Evolutionary conservation across 768 basidiomycete species (phyloP).

Genomic region (Rhodotorula sphaerocarpa): DNA sequence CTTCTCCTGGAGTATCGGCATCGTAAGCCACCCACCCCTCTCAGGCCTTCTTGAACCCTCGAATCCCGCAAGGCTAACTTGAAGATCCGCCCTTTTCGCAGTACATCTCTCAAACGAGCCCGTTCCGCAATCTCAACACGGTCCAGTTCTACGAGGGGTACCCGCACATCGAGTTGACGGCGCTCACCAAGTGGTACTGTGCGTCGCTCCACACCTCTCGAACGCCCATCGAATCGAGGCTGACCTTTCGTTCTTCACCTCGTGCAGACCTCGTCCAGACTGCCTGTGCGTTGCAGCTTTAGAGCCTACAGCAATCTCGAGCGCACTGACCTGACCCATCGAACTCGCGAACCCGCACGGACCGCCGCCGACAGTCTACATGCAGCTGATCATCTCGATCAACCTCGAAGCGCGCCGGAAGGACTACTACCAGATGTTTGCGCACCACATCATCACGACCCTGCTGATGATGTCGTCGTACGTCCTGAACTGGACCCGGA

Average conservation of each 20-base stretch:
- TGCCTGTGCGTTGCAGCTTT: conserved; percentile 32
- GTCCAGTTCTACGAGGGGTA: conserved; percentile 66
- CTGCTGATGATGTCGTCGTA: conserved; percentile 69
- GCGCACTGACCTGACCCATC: neutral
- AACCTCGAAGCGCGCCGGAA: conserved; percentile 86
- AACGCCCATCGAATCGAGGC: too few species aligned
- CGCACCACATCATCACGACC: conserved; percentile 86
- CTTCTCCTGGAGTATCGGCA: conserved; percentile 64
- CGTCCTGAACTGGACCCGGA: conserved; percentile 70
- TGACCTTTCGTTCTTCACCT: too few species aligned
- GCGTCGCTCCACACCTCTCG: too few species aligned
- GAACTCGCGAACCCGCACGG: too few species aligned
- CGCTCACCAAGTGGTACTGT: conserved; percentile 60
- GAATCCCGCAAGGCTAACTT: conserved; percentile 38
- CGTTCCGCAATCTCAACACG: conserved; percentile 59
- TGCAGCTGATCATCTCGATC: conserved; percentile 82
- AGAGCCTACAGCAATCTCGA: too few species aligned
- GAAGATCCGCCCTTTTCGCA: conserved; percentile 41
- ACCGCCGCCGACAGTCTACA: conserved; percentile 61
- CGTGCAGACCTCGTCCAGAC: conserved; percentile 34
- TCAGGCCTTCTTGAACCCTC: too few species aligned
- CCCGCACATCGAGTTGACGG: conserved; percentile 73
- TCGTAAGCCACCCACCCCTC: conserved; percentile 52
- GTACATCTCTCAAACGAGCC: conserved; percentile 71
- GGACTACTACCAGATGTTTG: conserved; percentile 67